phyloP scores from a whole-genome alignment of 2,329 filamentous ascomycete species.

The Microcyclospora tardicrescens region DNA sequence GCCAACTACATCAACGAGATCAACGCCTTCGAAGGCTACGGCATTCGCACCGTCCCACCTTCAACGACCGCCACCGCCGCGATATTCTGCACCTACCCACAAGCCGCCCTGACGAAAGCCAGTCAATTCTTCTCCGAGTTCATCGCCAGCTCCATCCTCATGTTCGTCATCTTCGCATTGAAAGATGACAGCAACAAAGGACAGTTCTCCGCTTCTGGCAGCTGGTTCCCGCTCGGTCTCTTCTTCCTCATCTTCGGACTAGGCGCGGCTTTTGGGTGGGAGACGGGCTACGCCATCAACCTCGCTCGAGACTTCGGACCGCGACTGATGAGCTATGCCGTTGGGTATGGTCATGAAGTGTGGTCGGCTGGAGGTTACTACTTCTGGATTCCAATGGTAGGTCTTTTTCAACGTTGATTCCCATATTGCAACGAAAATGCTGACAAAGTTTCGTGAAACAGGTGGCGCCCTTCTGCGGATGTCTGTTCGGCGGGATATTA shows the following conservation, averaged over 20 bases:
- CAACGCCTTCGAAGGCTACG: constrained; percentile 43
- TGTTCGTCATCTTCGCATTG: constrained; percentile 58
- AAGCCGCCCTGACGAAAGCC: constrained; percentile 47
- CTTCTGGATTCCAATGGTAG: constrained; percentile 42
- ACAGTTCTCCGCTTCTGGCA: constrained; percentile 17
- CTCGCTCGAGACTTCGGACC: constrained; percentile 59
- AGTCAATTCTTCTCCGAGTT: constrained; percentile 62
- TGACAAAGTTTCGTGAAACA: constrained; percentile 5
- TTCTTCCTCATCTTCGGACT: constrained; percentile 58
- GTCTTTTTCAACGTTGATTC: neutral
- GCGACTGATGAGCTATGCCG: constrained; percentile 50
- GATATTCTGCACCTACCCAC: constrained; percentile 58
- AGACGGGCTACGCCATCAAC: constrained; percentile 56
- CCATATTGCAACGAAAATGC: neutral
- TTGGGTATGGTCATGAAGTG: constrained; percentile 53
- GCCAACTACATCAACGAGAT: constrained; percentile 46
- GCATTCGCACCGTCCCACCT: constrained; percentile 49
- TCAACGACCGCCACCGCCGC: constrained; percentile 46
- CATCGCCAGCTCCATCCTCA: constrained; percentile 50
- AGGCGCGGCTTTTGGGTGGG: constrained; percentile 55
- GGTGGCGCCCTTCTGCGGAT: constrained; percentile 52
- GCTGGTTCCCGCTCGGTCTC: constrained; percentile 44
- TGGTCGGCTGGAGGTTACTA: constrained; percentile 53
- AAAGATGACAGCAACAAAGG: constrained; percentile 38
- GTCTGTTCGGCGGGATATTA: constrained; percentile 48